Base-by-base conservation (phyloP, 768 basidiomycete species). In the Mrakia frigida region DNA sequence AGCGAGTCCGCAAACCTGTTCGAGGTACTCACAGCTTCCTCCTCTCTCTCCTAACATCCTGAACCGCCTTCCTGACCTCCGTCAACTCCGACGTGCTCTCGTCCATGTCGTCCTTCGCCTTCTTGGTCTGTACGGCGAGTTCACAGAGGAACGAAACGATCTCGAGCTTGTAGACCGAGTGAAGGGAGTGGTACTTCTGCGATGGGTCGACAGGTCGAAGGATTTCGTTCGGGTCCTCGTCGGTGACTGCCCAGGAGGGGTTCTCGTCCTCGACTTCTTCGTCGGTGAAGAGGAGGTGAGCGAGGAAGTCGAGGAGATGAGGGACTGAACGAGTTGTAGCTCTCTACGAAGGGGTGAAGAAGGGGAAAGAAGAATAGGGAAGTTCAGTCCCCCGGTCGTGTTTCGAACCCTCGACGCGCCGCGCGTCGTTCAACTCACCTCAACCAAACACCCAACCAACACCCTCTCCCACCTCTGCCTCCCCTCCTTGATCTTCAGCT, bases 31-130 rank as follows among this genome's bases (percentile, higher is more conserved):
- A 96, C 95, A 90, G 87, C 82, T 91, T 89, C 83, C 93, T 95
- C 85, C 91, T 91, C 80, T 90, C 86, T 77, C 95, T 88, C 84
- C 97, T 97, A 78, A 94, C 89, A 78, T 98, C 97, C 43, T 95
- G 94, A 83, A 95, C 92, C 83, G 96, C 93, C 84, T 98, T 99
- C 79, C 97, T 85, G 46, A 97, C 86, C 37, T 94, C 92, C 13
- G 97, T 98, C 78, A 99, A 83, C 79, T 91, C 90, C 80, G 91
- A 88, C 81, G 95, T 94, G 80, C 92, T 93, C 63, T 89, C 87
- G 80, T 99, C 97, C 88, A 98, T 91, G 80, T 93, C 92, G 7
- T 87, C 84, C 81, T 94, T 92, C 31, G 98, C 89, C 14, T 89
- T 87, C 84, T 94, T 96, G 83, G 92, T 94, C 33, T 94, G 93